phyloP scores from a whole-genome alignment of 1,139 yeast genomes.

The Hemisphaericaspora subhashii region DNA sequence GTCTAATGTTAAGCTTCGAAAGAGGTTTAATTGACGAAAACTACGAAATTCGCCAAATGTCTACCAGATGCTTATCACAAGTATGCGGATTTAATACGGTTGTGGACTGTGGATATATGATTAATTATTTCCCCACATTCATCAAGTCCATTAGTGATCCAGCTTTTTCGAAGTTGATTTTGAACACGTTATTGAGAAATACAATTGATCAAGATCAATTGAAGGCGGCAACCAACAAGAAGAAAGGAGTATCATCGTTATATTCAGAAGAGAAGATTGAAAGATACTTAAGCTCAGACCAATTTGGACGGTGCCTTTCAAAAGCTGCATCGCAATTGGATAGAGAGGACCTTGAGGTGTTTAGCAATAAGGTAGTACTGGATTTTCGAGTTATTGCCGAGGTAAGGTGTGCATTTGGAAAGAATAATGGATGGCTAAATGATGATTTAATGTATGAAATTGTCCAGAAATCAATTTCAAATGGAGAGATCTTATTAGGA shows the following conservation, averaged over 20 bases:
- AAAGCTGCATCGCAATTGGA: constrained; percentile 3
- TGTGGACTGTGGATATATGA: constrained; percentile 8
- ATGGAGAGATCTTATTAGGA: not conserved
- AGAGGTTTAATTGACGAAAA: constrained; percentile 55
- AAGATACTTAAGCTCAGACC: constrained; percentile 26
- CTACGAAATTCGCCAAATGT: constrained; percentile 40
- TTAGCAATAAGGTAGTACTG: constrained; percentile 6
- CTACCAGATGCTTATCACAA: constrained; percentile 34
- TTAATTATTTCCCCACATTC: constrained; percentile 8
- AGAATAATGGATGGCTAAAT: constrained; percentile 2
- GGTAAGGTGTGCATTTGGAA: not conserved
- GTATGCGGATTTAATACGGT: constrained; percentile 18
- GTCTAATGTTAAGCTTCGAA: constrained; percentile 11
- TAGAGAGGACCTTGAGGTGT: not conserved
- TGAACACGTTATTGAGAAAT: constrained; percentile 7
- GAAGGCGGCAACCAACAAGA: not conserved
- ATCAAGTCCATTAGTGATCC: constrained; percentile 5
- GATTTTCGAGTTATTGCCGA: constrained; percentile 8
- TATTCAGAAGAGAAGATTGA: constrained; percentile 37
- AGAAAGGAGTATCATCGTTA: constrained; percentile 9
- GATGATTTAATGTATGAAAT: constrained; percentile 3
- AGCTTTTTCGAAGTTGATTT: constrained; percentile 3
- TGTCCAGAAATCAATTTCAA: not conserved
- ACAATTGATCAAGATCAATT: constrained; percentile 8
- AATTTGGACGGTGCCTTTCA: constrained; percentile 5